Evolutionary conservation across 305 asterid species (phyloP).

Genomic region (Ajuga reptans): DNA sequence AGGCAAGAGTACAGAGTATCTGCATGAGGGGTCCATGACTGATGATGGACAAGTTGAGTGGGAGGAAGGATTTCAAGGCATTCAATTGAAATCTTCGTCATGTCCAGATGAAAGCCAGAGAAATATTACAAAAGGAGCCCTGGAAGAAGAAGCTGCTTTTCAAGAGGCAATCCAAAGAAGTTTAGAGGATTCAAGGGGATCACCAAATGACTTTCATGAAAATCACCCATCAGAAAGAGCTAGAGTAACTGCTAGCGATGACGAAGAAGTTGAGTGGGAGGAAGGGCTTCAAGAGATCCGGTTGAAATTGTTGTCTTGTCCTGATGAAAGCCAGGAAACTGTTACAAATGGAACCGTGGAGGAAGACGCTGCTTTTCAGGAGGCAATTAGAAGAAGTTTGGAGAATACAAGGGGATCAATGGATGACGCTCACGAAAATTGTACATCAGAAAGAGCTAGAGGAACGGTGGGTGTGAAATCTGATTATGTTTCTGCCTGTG

Average conservation of each 20-base stretch:
- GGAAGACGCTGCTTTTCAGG: conserved; percentile 74
- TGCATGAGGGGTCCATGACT: conserved; percentile 28
- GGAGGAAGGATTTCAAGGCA: conserved; percentile 56
- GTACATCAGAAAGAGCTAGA: conserved; percentile 19
- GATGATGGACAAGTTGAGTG: conserved; percentile 57
- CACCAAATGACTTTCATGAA: conserved; percentile 24
- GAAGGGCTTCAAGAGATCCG: conserved; percentile 41
- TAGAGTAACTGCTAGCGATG: conserved; percentile 19
- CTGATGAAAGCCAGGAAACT: conserved; percentile 29
- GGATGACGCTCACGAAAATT: conserved; percentile 24
- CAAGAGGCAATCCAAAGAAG: conserved; percentile 91
- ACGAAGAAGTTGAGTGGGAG: conserved; percentile 21
- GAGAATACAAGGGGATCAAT: conserved; percentile 36
- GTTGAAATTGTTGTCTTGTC: conserved; percentile 22
- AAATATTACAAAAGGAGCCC: conserved; percentile 52
- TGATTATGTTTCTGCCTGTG: conserved; percentile 16
- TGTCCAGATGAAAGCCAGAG: conserved; percentile 31
- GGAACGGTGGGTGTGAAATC: neutral
- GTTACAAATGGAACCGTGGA: conserved; percentile 53
- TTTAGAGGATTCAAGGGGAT: conserved; percentile 46
- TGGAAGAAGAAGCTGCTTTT: conserved; percentile 71
- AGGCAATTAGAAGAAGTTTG: conserved; percentile 72
- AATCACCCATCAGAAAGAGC: conserved; percentile 22
- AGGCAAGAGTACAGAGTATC: conserved; percentile 28
- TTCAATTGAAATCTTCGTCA: conserved; percentile 30